Evolutionary conservation across 1,139 yeast species (phyloP).

Genomic region (Candida labiduridarum): DNA sequence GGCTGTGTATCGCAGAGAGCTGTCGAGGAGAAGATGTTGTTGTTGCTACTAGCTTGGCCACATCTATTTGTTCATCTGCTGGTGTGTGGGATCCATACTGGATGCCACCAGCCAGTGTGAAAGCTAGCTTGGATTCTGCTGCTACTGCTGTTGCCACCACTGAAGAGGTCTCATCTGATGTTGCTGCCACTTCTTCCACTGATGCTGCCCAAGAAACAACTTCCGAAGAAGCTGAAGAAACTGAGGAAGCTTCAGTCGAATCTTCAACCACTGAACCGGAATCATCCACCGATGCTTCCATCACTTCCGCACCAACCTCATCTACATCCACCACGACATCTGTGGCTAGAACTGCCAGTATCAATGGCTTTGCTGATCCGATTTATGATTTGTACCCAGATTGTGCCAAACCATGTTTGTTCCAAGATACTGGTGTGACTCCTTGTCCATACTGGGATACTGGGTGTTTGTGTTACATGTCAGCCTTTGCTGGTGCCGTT

Average conservation of each 20-base stretch:
- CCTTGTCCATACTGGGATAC: constrained; percentile 42
- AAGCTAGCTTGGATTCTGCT: constrained; percentile 35
- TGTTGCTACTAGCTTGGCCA: constrained; percentile 41
- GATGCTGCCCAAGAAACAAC: not conserved
- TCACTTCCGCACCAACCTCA: constrained; percentile 7
- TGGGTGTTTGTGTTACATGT: constrained; percentile 40
- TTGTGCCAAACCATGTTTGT: constrained; percentile 27
- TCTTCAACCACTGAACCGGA: not conserved
- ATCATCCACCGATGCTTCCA: not conserved
- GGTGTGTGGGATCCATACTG: constrained; percentile 45
- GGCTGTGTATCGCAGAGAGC: constrained; percentile 29
- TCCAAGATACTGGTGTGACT: constrained; percentile 30
- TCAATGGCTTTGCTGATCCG: constrained; percentile 43
- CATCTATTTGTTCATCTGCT: constrained; percentile 40
- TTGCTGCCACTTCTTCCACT: not conserved
- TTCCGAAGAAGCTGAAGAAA: not conserved
- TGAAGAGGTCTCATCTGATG: constrained; percentile 14
- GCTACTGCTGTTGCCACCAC: constrained; percentile 18
- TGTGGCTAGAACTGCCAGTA: constrained; percentile 36
- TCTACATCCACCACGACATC: constrained; percentile 15
- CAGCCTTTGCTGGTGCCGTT: constrained; percentile 28
- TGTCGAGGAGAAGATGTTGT: constrained; percentile 40
- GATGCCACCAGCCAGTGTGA: constrained; percentile 40
- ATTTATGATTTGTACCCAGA: constrained; percentile 24
- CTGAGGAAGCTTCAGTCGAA: not conserved